These are phyloP conservation scores for Coemansia reversa DNA, from an alignment of 192 early-diverging fungal genomes.

Conservation along the genomic window DNA sequence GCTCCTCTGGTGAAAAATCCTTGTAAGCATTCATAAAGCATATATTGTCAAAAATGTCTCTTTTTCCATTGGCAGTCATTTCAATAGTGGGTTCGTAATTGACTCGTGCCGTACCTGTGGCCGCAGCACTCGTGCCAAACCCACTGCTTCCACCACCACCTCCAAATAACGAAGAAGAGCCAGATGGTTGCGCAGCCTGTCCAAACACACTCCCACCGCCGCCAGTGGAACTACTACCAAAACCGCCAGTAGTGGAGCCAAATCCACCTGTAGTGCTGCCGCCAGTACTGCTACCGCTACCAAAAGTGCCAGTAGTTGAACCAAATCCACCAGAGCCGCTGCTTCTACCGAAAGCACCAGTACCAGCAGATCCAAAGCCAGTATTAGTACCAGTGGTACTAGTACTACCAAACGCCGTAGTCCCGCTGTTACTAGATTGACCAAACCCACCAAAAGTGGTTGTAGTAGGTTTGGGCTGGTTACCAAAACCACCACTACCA, in stretches of 20 bases:
- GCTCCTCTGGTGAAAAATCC: slow-evolving; percentile 84
- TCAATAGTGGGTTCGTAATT: slow-evolving; percentile 58
- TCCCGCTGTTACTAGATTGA: slow-evolving; percentile 16
- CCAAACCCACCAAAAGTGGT: slow-evolving; percentile 28
- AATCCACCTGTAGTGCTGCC: slow-evolving; percentile 42
- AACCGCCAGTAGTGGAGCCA: slow-evolving; percentile 50
- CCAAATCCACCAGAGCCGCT: slow-evolving; percentile 14
- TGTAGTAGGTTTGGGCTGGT: background rate
- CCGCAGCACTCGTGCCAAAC: slow-evolving; percentile 18
- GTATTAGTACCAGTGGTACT: slow-evolving; percentile 18
- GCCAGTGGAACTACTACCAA: slow-evolving; percentile 29
- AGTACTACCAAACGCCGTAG: slow-evolving; percentile 18
- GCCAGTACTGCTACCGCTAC: slow-evolving; percentile 9
- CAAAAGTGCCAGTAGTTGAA: slow-evolving; percentile 20
- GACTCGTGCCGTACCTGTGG: slow-evolving; percentile 58
- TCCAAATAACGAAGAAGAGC: slow-evolving; percentile 24
- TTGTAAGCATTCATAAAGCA: slow-evolving; percentile 85
- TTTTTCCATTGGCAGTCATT: slow-evolving; percentile 55
- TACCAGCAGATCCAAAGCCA: slow-evolving; percentile 20
- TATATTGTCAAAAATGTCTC: slow-evolving; percentile 67
- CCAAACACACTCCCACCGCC: slow-evolving; percentile 11
- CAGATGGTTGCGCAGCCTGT: slow-evolving; percentile 17
- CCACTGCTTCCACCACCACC: slow-evolving; percentile 54
- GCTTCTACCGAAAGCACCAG: background rate
- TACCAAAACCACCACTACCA: slow-evolving; percentile 8